phyloP scores from a whole-genome alignment of 331 rosid species.

The Rosa hybrid region DNA sequence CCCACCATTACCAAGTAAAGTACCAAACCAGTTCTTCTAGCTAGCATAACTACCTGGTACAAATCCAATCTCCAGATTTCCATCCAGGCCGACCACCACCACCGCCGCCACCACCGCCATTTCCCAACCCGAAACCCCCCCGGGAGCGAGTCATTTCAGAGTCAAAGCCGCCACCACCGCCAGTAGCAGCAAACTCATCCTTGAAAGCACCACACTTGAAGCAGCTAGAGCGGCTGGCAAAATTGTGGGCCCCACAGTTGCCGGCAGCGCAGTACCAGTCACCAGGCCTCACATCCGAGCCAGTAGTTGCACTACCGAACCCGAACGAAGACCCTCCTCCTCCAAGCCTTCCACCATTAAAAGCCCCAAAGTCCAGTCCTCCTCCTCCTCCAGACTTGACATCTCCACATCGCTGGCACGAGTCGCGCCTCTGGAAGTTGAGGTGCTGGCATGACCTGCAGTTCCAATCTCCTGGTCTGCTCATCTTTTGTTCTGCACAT shows the following conservation, averaged over 20 bases:
- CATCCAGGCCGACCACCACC: conserved; percentile 69
- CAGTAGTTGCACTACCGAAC: conserved; percentile 32
- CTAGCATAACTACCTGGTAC: conserved; percentile 54
- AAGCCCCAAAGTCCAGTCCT: conserved; percentile 38
- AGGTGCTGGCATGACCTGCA: conserved; percentile 96
- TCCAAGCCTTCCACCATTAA: conserved; percentile 47
- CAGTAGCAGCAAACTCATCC: conserved; percentile 55
- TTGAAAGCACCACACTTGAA: conserved; percentile 95
- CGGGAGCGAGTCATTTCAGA: conserved; percentile 61
- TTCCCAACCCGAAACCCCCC: conserved; percentile 36
- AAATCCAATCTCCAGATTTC: conserved; percentile 99
- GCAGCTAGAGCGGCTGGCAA: conserved; percentile 95
- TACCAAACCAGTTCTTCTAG: background rate
- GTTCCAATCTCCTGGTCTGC: conserved; percentile 98
- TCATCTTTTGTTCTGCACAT: conserved; percentile 42
- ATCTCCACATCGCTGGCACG: conserved; percentile 94
- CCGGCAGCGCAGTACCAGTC: conserved; percentile 87
- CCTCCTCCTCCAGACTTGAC: conserved; percentile 53
- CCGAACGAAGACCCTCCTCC: conserved; percentile 73
- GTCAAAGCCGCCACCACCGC: conserved; percentile 47
- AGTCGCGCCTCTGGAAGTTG: conserved; percentile 93
- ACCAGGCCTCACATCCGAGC: conserved; percentile 91
- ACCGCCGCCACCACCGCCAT: conserved; percentile 12
- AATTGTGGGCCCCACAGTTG: conserved; percentile 91
- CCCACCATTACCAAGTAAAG: background rate